phyloP scores from a whole-genome alignment of 139 green algal genomes.

The Tetratostichococcus sp. region DNA sequence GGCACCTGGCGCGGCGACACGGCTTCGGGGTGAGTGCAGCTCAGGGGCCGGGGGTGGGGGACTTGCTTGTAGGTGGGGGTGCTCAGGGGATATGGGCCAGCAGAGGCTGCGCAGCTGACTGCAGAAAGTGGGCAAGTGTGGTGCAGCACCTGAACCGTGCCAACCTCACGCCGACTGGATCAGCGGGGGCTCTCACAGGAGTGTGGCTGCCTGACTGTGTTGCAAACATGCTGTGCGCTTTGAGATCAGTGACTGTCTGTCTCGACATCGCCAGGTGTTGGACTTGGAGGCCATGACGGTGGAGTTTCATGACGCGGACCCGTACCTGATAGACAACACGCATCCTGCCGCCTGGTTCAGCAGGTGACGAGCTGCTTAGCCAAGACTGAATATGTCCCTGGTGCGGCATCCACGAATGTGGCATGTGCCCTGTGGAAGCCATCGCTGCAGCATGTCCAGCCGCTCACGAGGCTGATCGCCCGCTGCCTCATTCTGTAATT shows the following conservation, averaged over 20 bases:
- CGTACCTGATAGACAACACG: not conserved
- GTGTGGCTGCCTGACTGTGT: too few species aligned
- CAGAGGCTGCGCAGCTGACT: too few species aligned
- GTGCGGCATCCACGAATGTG: too few species aligned
- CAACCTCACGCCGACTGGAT: too few species aligned
- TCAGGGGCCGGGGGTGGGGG: too few species aligned
- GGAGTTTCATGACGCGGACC: not conserved
- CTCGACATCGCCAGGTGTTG: not conserved
- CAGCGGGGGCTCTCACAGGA: too few species aligned
- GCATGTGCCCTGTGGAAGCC: not conserved
- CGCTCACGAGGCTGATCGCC: not conserved
- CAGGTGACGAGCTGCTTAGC: not conserved
- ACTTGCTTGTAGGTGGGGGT: too few species aligned
- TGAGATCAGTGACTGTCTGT: too few species aligned
- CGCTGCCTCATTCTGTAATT: not conserved
- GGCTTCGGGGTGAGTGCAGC: not conserved
- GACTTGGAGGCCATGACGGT: not conserved
- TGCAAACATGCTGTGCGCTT: too few species aligned
- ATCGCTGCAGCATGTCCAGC: not conserved
- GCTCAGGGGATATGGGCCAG: too few species aligned
- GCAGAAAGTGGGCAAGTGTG: too few species aligned
- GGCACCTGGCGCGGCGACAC: not conserved
- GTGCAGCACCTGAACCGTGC: too few species aligned
- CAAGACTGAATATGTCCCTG: not conserved
- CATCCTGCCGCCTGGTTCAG: not conserved